A percentile compares a stretch with the other conserved stretches of the same genome.
These are phyloP conservation scores for Yamadazyma diospyri DNA, from an alignment of 1,139 yeast genomes.

Conservation along the genomic window DNA sequence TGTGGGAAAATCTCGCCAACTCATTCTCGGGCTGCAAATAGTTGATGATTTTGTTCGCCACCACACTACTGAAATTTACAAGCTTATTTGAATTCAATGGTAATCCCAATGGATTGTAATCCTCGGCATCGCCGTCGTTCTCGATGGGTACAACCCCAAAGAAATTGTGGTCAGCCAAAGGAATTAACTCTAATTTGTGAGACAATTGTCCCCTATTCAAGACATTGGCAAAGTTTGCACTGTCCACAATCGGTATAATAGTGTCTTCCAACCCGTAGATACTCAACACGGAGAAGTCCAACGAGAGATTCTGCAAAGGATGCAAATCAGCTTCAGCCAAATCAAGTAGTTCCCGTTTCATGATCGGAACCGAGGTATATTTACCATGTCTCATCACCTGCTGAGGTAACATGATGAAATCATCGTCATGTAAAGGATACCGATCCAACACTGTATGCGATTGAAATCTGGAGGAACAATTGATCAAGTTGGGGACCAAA, in stretches of 20 bases:
- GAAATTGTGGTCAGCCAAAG: slow-evolving; percentile 78
- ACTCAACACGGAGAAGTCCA: slow-evolving; percentile 54
- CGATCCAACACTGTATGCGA: slow-evolving; percentile 35
- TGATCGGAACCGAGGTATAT: slow-evolving; percentile 33
- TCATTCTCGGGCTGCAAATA: slow-evolving; percentile 53
- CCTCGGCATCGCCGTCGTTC: slow-evolving; percentile 25
- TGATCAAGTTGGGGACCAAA: slow-evolving; percentile 61
- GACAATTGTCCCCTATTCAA: slow-evolving; percentile 48
- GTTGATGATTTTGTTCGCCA: slow-evolving; percentile 48
- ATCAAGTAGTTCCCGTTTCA: slow-evolving; percentile 51
- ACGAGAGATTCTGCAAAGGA: slow-evolving; percentile 38
- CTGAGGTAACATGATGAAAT: slow-evolving; percentile 24
- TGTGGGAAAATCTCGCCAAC: slow-evolving; percentile 46
- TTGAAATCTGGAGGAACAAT: slow-evolving; percentile 66
- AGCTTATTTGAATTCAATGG: slow-evolving; percentile 43
- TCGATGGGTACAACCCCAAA: slow-evolving; percentile 46
- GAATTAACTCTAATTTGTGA: slow-evolving; percentile 57
- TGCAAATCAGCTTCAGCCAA: slow-evolving; percentile 51
- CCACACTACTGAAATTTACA: slow-evolving; percentile 58
- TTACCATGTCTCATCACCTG: slow-evolving; percentile 50
- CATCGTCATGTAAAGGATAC: slow-evolving; percentile 21
- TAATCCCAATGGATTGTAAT: slow-evolving; percentile 32
- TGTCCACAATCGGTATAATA: slow-evolving; percentile 63
- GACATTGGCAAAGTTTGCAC: slow-evolving; percentile 53
- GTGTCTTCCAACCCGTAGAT: slow-evolving; percentile 70